Evolutionary conservation across 108 stramenopile species (phyloP).

Genomic region (Skeletonema costatum): DNA sequence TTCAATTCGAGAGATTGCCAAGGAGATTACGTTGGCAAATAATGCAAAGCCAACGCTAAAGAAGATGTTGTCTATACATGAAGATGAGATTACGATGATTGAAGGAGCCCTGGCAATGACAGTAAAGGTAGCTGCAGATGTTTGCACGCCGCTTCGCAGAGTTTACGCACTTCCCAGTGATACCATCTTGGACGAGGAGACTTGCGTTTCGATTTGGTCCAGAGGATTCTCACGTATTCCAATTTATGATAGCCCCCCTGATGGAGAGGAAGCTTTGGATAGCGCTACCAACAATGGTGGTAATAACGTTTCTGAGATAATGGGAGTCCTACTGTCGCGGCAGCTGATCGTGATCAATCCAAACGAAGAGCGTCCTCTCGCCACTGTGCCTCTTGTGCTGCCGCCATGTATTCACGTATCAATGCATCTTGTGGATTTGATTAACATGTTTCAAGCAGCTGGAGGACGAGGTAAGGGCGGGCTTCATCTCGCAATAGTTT

Average conservation of each 20-base stretch:
- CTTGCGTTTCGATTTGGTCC: slow-evolving; percentile 64
- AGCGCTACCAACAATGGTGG: background rate
- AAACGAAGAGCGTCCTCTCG: slow-evolving; percentile 54
- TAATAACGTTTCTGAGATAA: slow-evolving; percentile 37
- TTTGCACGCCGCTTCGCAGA: slow-evolving; percentile 57
- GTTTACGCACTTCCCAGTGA: slow-evolving; percentile 63
- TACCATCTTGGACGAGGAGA: slow-evolving; percentile 60
- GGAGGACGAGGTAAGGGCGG: slow-evolving; percentile 46
- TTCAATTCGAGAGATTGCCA: slow-evolving; percentile 4
- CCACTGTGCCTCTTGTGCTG: slow-evolving; percentile 56
- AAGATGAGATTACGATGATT: slow-evolving; percentile 74
- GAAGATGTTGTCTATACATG: slow-evolving; percentile 26
- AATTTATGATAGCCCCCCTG: slow-evolving; percentile 38
- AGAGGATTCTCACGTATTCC: slow-evolving; percentile 77
- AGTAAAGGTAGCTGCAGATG: slow-evolving; percentile 64
- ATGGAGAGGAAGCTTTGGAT: too few relatives aligned
- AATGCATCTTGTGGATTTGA: slow-evolving; percentile 68
- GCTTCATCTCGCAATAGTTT: slow-evolving; percentile 77
- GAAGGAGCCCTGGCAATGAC: slow-evolving; percentile 83
- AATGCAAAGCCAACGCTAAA: background rate
- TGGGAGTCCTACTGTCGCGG: slow-evolving; percentile 61
- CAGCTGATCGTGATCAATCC: slow-evolving; percentile 73
- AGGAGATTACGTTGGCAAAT: slow-evolving; percentile 9
- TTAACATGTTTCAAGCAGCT: slow-evolving; percentile 80
- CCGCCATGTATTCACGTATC: slow-evolving; percentile 72